Conservation (phyloP, 805 yeast genomes). For the Barnettozyma sp. region DNA sequence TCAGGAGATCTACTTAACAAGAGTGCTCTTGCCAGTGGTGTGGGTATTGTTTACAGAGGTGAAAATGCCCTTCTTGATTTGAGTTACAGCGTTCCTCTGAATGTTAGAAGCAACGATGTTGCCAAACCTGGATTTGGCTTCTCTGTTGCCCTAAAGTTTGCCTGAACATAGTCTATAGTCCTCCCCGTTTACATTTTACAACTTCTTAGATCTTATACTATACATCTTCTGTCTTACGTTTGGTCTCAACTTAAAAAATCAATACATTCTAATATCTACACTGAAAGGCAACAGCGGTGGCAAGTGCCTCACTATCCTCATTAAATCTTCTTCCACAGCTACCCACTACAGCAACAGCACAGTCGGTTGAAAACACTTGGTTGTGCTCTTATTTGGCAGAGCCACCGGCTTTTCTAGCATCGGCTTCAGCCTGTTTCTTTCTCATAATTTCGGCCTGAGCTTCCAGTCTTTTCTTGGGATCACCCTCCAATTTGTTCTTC, state of each 20-base stretch:
- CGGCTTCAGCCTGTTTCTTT: constrained; percentile 73
- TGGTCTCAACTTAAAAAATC: too few species aligned
- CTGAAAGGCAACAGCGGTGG: too few species aligned
- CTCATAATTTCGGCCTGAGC: constrained; percentile 87
- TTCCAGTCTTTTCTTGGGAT: constrained; percentile 80
- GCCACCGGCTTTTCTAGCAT: constrained; percentile 40
- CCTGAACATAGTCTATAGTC: constrained; percentile 5
- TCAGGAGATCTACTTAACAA: constrained; percentile 20
- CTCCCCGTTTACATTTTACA: too few species aligned
- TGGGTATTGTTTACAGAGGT: constrained; percentile 47
- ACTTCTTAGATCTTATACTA: too few species aligned
- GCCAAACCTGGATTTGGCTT: constrained; percentile 51
- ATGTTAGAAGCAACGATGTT: constrained; percentile 36
- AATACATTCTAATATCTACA: constrained; percentile 1
- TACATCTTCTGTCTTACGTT: not conserved
- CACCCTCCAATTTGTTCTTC: constrained; percentile 63
- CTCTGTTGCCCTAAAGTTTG: constrained; percentile 41
- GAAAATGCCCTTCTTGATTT: constrained; percentile 50
- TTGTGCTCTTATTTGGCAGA: not conserved
- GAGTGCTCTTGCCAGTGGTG: constrained; percentile 40
- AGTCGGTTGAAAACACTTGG: too few species aligned
- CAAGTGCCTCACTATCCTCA: too few species aligned
- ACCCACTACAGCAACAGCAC: too few species aligned
- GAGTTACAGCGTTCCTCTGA: constrained; percentile 47
- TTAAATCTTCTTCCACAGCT: too few species aligned